Base-by-base conservation (phyloP, 345 rosid genomes). In the Brassica nigra region DNA sequence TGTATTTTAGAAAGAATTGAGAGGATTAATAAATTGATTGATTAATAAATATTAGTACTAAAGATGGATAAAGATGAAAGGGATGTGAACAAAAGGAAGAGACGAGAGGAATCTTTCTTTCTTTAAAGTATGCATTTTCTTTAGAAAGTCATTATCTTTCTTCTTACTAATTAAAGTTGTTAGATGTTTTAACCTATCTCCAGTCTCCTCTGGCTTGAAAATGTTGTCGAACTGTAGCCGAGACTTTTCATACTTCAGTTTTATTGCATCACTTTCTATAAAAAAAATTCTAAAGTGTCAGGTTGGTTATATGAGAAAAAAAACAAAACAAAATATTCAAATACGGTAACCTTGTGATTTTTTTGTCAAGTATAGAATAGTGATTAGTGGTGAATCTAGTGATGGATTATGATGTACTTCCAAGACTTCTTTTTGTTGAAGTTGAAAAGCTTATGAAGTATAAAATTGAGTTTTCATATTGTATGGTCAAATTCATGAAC, bases 61-160 rank as follows among this genome's bases (percentile, higher is more conserved):
- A 27, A 44, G 28, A 69, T 27, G 8, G 64, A 59, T 44, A 62
- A 61, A 77, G 72, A 73, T 8, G 70, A 80, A 68, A 75, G 66
- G 6, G 71, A 75, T 75, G 76, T 80, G 76, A 80, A 80, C 79
- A 75, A 69, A 69, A 70, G 66, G 58, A 59, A 74, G 82, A 61
- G 82, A 79, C 78, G 82, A 79, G 82, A 68, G 75, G 82, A 79
- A 74, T 80, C 83, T 80, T 79, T 68, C 14, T 54, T 63, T 70
- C 57, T 27, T 61, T 28, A 62, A 79, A 79, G 74, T 62, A 0
- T 61, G 47, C 63, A 20, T 66, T 73, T 71, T 57, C 27, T 31
- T 65, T 18, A 16, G 7, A 16, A 15, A 4, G 54, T 14, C 10
- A 9, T 9, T 5, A 14, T 62, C 66, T 71, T 71, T 77, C 27